Base-by-base conservation (phyloP, 441 rosid species). In the Adansonia gregorii region DNA sequence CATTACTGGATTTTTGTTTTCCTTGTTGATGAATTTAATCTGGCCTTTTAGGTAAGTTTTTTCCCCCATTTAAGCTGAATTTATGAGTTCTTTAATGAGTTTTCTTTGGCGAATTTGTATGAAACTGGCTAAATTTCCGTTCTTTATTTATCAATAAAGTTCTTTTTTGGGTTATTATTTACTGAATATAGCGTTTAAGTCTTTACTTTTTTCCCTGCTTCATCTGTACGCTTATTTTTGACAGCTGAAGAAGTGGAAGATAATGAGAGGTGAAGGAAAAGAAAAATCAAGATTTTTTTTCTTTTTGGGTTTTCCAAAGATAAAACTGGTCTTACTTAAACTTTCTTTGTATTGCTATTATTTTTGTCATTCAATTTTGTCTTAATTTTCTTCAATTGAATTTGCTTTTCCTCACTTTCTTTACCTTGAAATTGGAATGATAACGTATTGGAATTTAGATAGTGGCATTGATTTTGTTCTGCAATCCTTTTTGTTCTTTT, bases 311-410 rank as follows among this genome's bases (percentile, higher is more conserved):
- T 22, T 20, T 20, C 43, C 35, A 49, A 69, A 69, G 43, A 49
- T 24, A 24, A 69, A 69, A 12, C 11, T 14, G 14, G 22, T 49
- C 41, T 20, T 43, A 5, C 31, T 19, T 67, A 3, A 2, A n/a
- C 17, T 17, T 19, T 67, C 3, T 43, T 45, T 22, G 80, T 78
- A 78, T 74, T 74, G 80, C 74, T 74, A 12, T 24, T 63, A 41
- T 82, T 82, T 43, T 80, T 82, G 78, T 78, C 74, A 80, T 82
- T 65, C 61, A 72, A 59, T 66, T 76, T 78, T 76, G 51, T 79
- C 69, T 14, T 49, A 51, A 51, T 76, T 76, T 61, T 79, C 61
- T 69, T 77, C 61, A 49, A 68, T 58, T 77, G 68, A 45, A 20
- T 66, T 67, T 49, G 35, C 39, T 46, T 82, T 75, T 27, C 3